Evolutionary conservation across 106 monocot genomes (phyloP).

Genomic region (Posidonia australis): DNA sequence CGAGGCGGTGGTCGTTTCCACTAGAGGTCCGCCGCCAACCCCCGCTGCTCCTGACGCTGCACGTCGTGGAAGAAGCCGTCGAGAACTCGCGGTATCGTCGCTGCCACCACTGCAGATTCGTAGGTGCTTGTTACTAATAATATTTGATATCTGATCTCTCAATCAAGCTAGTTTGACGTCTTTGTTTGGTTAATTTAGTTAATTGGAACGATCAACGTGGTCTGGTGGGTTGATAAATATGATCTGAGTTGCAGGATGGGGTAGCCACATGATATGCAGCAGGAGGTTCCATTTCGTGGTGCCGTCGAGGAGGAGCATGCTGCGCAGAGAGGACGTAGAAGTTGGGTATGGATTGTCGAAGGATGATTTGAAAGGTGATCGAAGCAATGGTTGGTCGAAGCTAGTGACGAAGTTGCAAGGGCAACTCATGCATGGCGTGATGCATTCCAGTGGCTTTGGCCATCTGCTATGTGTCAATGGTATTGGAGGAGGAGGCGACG

Average conservation of each 20-base stretch:
- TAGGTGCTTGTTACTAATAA: constrained; percentile 38
- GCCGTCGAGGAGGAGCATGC: constrained; percentile 24
- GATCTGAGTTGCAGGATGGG: constrained; percentile 98
- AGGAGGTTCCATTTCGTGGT: constrained; percentile 73
- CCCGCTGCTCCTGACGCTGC: constrained; percentile 24
- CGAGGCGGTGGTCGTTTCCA: constrained; percentile 54
- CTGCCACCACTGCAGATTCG: constrained; percentile 39
- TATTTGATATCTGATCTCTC: no score
- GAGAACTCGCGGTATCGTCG: constrained; percentile 24
- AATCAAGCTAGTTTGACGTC: no score
- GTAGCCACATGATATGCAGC: constrained; percentile 63
- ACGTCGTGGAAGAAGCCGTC: constrained; percentile 56
- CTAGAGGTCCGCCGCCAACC: constrained; percentile 52
- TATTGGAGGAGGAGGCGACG: constrained; percentile 51
- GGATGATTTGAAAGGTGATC: no score
- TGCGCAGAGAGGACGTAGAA: not conserved
- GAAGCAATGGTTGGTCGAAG: no score
- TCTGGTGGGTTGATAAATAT: no score
- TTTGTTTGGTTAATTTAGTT: no score
- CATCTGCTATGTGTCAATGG: constrained; percentile 71
- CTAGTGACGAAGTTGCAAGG: constrained; percentile 6
- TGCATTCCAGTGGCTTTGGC: constrained; percentile 79
- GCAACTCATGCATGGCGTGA: constrained; percentile 58
- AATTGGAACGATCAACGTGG: no score
- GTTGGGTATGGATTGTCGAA: no score